Evolutionary conservation across 2,329 filamentous ascomycete species (phyloP).

Genomic region (Penicillium sp.): DNA sequence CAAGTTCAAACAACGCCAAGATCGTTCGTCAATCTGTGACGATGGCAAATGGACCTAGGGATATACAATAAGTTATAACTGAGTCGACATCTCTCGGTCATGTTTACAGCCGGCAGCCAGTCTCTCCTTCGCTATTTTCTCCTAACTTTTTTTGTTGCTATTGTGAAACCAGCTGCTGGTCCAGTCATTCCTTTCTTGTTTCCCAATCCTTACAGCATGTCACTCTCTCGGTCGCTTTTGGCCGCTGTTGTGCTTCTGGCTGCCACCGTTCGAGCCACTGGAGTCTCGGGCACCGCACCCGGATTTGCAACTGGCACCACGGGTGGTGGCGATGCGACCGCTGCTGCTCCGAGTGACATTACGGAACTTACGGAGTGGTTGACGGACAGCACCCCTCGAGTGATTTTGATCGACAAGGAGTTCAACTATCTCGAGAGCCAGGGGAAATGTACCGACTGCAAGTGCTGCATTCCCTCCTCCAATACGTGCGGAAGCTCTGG

Average conservation of each 20-base stretch:
- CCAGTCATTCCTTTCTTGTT: no score
- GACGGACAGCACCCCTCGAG: conserved; percentile 54
- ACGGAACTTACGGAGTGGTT: conserved; percentile 60
- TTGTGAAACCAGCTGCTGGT: no score
- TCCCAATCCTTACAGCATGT: no score
- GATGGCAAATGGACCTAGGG: background rate
- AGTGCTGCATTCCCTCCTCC: conserved; percentile 36
- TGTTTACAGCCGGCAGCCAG: no score
- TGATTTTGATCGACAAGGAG: conserved; percentile 59
- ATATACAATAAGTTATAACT: no score
- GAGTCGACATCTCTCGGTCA: no score
- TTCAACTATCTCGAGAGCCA: conserved; percentile 27
- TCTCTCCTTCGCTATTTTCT: no score
- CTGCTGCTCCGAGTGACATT: conserved; percentile 55
- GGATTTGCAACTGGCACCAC: conserved; percentile 57
- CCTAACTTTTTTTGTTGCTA: no score
- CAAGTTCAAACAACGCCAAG: conserved; percentile 16
- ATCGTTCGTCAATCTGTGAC: background rate
- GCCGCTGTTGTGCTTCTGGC: no score
- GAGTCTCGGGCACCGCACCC: conserved; percentile 35
- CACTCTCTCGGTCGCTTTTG: no score
- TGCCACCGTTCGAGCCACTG: background rate
- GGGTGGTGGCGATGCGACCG: conserved; percentile 56
- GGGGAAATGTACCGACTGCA: conserved; percentile 23
- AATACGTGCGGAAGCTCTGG: conserved; percentile 41